Evolutionary conservation across 1,284 basidiomycete species (phyloP), one percentile per base, ranked within the genome.

Genomic region (Bjerkandera adusta): DNA sequence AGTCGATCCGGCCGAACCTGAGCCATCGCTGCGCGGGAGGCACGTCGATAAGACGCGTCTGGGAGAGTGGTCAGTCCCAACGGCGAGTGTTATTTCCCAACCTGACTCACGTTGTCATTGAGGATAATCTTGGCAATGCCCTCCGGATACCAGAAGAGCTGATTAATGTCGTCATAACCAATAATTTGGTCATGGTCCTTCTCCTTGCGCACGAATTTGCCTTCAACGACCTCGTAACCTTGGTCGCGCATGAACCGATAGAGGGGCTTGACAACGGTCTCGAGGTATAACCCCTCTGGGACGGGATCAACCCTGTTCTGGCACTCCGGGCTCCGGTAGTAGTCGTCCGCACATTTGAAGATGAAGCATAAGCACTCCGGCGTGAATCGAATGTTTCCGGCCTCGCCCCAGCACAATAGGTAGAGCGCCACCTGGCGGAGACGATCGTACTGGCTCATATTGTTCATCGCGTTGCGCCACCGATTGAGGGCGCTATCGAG

Each of bases 301-400:
- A 98, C 92, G 11, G 95, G 88, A 51, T 99, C 97, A 46, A 93
- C 73, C 55, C 87, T 76, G 71, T 93, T 97, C 72, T 99, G 97
- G 67, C 96, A 99, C 67, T 99, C 97, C 27, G 95, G 86, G 50
- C 92, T 95, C 55, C 96, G 92, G 68, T 99, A 99, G 68, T 98
- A 99, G 72, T 99, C 96, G 68, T 99, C 96, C 43, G 97, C 96
- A 62, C 96, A 99, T 72, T 99, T 99, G 87, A 99, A 99, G 67
- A 99, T 96, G 81, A 98, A 99, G 73, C 96, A 98, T 45, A 99
- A 73, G 62, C 91, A 94, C 66, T 99, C 96, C 20, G 97, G 95
- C 30, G 92, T 88, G 70, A 98, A 98, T 49, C 96, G 88, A 48
- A 99, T 90, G 64, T 99, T 97, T 44, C 94, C 95, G 1, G 89